Evolutionary conservation across 768 basidiomycete genomes (phyloP).

Genomic region (Kwoniella dendrophila): DNA sequence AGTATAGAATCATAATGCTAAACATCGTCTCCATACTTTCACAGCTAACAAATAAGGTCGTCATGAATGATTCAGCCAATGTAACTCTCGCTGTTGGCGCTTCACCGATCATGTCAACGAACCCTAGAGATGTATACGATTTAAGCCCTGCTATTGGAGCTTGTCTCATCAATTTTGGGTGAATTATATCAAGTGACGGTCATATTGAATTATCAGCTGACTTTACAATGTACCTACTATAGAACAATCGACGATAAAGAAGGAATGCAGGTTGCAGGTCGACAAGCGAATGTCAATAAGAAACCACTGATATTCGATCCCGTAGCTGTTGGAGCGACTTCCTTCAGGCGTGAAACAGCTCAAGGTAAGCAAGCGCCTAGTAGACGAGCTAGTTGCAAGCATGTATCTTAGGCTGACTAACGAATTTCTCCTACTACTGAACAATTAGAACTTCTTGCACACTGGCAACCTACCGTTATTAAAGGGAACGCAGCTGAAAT

Average conservation of each 20-base stretch:
- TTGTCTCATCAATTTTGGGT: slow-evolving; percentile 82
- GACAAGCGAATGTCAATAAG: slow-evolving; percentile 66
- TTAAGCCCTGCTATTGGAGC: slow-evolving; percentile 68
- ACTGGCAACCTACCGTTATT: slow-evolving; percentile 85
- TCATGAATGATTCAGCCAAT: slow-evolving; percentile 86
- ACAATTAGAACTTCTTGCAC: slow-evolving; percentile 65
- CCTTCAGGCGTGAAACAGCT: slow-evolving; percentile 67
- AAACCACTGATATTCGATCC: slow-evolving; percentile 88
- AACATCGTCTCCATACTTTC: background rate
- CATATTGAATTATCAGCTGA: background rate
- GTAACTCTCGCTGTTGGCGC: slow-evolving; percentile 82
- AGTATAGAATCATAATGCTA: too few relatives aligned
- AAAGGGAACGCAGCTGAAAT: slow-evolving; percentile 90
- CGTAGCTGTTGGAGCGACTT: slow-evolving; percentile 83
- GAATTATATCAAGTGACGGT: background rate
- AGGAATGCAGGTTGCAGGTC: slow-evolving; percentile 73
- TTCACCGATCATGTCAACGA: slow-evolving; percentile 92
- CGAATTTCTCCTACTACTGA: background rate
- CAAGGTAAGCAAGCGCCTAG: slow-evolving; percentile 62
- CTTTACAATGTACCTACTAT: background rate
- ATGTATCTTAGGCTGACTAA: slow-evolving; percentile 4
- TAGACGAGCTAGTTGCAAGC: too few relatives aligned
- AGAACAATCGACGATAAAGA: slow-evolving; percentile 61
- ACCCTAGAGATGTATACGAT: slow-evolving; percentile 78
- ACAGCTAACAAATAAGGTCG: slow-evolving; percentile 87